A percentile compares a stretch with the other conserved stretches of the same genome.
Evolutionary conservation across 495 filamentous ascomycete species (phyloP).

Genomic region (Penicillium odoratum): DNA sequence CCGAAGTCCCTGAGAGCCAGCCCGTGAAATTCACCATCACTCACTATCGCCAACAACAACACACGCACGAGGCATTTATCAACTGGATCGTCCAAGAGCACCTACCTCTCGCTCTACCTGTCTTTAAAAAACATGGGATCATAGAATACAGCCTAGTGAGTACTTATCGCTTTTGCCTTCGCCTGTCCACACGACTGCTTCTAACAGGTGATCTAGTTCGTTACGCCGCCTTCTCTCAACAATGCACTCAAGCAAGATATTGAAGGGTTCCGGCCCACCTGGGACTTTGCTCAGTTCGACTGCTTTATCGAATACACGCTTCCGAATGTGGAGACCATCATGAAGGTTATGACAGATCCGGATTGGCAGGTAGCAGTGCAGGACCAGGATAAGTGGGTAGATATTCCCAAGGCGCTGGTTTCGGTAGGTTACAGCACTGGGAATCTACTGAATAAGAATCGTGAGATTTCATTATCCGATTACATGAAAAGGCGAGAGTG

Average conservation of each 20-base stretch:
- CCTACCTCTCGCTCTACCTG: constrained; percentile 29
- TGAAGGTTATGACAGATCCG: constrained; percentile 26
- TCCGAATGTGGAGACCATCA: constrained; percentile 19
- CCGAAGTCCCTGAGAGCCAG: constrained; percentile 9
- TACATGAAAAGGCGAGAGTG: neutral
- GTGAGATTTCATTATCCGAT: neutral
- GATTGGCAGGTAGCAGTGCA: constrained; percentile 28
- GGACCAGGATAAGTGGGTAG: constrained; percentile 31
- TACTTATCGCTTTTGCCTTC: neutral
- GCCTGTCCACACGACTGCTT: neutral
- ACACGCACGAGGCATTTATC: constrained; percentile 34
- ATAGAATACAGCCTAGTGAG: constrained; percentile 29
- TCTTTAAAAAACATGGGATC: constrained; percentile 31
- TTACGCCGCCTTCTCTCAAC: constrained; percentile 28
- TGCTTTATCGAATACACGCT: constrained; percentile 34
- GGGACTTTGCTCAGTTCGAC: constrained; percentile 34
- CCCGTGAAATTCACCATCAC: constrained; percentile 31
- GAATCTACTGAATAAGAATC: constrained; percentile 16
- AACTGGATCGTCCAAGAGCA: constrained; percentile 34
- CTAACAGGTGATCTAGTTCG: constrained; percentile 21
- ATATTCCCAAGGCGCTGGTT: constrained; percentile 26
- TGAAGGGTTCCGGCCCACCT: constrained; percentile 14
- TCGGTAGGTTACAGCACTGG: constrained; percentile 23
- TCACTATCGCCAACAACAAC: constrained; percentile 26
- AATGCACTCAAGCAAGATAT: constrained; percentile 21